Evolutionary conservation across 805 yeast species (phyloP), one percentile per base, ranked within the genome.

Genomic region (Myxozyma neglecta): DNA sequence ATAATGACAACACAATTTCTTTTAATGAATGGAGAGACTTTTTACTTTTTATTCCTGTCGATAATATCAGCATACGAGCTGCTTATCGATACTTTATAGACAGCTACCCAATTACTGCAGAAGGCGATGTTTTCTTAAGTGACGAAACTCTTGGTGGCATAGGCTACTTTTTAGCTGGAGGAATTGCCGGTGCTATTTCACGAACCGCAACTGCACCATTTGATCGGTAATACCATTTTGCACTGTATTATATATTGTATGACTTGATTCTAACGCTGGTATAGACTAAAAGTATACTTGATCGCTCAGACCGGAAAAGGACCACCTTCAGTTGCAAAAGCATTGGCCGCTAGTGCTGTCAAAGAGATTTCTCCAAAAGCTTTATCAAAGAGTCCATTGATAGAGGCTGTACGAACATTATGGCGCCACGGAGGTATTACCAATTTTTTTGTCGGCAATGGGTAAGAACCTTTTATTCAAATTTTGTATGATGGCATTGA

Each of bases 201-300:
- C 85, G 99, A 76, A 91, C 98, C 0, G 88, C 94, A 69, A 94
- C 99, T 0, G 99, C 98, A 0, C 99, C 99, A 10, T 89, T 94
- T 66, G 99, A 94, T 74, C 83, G 68, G 64, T 60, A 42, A 14
- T 4, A 9, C n/a, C 24, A 7, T 16, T 16, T 9, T 8, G 10
- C n/a, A n/a, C 6, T 13, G 20, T 20, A 14, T 42, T 2, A 42
- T 20, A 2, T 42, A 13, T 42, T 3, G n/a, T 13, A 9, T 9
- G 46, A n/a, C 10, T n/a, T 20, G 46, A 1, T 11, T n/a, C 29
- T 44, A 16, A 42, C 35, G 3, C 9, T 42, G 34, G 14, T 37
- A 5, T 37, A 56, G 99, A 72, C 83, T 94, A 24, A 94, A 94
- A 73, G 98, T 94, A 13, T 94, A 89, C 69, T 77, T 94, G 53